Conservation (phyloP, 192 early-diverging fungal genomes). For the Umbelopsis sp. region DNA sequence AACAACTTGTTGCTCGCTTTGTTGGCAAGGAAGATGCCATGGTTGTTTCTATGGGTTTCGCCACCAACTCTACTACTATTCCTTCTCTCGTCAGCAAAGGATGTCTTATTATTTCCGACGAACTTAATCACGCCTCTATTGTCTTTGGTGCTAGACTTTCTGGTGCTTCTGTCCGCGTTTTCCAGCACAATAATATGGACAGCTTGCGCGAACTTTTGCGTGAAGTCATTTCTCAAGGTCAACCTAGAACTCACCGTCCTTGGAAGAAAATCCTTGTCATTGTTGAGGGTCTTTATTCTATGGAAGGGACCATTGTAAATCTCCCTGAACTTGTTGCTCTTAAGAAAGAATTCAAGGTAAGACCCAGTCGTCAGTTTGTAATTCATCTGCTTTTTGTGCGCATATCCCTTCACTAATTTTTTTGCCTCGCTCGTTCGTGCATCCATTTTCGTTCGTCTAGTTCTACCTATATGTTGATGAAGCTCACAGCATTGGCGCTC, state of each 20-base stretch:
- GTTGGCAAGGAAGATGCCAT: conserved; percentile 82
- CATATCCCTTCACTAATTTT: too few species aligned
- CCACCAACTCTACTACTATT: conserved; percentile 87
- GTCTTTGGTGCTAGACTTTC: conserved; percentile 85
- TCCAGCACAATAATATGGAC: conserved; percentile 80
- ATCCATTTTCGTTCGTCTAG: conserved; percentile 7
- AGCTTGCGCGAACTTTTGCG: conserved; percentile 75
- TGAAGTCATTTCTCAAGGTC: conserved; percentile 82
- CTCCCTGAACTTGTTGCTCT: conserved; percentile 78
- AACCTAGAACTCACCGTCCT: conserved; percentile 88
- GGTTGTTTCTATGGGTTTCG: conserved; percentile 87
- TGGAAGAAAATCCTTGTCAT: conserved; percentile 96
- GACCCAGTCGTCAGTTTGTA: not conserved
- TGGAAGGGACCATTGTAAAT: conserved; percentile 86
- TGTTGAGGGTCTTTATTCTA: conserved; percentile 90
- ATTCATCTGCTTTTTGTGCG: not conserved
- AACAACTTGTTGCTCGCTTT: conserved; percentile 78
- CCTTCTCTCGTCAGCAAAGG: conserved; percentile 80
- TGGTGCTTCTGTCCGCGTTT: conserved; percentile 81
- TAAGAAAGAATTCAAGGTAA: conserved; percentile 75
- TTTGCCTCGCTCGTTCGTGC: too few species aligned
- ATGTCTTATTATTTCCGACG: conserved; percentile 83
- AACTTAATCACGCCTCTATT: conserved; percentile 87
- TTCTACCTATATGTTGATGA: conserved; percentile 93
- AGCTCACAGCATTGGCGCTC: conserved; percentile 88